phyloP scores from a whole-genome alignment of 441 rosid genomes.

The Adansonia rubrostipa region DNA sequence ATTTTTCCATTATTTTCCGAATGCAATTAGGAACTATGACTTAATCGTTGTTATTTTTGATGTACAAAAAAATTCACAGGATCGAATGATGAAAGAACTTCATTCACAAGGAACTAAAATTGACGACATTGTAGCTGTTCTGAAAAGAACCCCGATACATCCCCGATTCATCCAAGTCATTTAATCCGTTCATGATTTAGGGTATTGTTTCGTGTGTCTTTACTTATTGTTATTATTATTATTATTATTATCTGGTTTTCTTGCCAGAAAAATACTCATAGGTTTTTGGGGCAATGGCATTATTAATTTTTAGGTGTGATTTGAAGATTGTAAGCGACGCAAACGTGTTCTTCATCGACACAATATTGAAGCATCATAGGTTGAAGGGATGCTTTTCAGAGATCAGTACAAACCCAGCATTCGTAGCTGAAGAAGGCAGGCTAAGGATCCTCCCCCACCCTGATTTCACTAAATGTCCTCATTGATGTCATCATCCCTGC shows the following conservation, averaged over 20 bases:
- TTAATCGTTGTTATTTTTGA: no score
- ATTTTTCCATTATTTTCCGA: no score
- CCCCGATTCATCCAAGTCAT: constrained; percentile 37
- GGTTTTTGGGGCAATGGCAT: background rate
- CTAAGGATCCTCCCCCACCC: constrained; percentile 14
- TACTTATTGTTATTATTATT: background rate
- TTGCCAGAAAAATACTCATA: background rate
- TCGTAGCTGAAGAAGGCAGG: constrained; percentile 32
- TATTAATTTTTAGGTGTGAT: background rate
- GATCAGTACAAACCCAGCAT: constrained; percentile 43
- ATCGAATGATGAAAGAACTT: constrained; percentile 29
- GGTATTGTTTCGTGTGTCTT: constrained; percentile 32
- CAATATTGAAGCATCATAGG: constrained; percentile 41
- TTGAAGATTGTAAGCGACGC: no score
- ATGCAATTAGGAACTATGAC: no score
- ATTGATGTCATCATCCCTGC: constrained; percentile 60
- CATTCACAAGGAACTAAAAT: constrained; percentile 40
- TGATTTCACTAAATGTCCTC: constrained; percentile 47
- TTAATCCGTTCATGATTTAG: constrained; percentile 49
- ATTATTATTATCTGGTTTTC: background rate
- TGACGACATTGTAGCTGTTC: constrained; percentile 43
- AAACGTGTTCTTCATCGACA: constrained; percentile 44
- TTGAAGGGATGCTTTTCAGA: constrained; percentile 40
- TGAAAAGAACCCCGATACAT: constrained; percentile 39
- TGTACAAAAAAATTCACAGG: constrained; percentile 28